phyloP scores from a whole-genome alignment of 2,329 filamentous ascomycete species.

The Hypomyces perniciosus region DNA sequence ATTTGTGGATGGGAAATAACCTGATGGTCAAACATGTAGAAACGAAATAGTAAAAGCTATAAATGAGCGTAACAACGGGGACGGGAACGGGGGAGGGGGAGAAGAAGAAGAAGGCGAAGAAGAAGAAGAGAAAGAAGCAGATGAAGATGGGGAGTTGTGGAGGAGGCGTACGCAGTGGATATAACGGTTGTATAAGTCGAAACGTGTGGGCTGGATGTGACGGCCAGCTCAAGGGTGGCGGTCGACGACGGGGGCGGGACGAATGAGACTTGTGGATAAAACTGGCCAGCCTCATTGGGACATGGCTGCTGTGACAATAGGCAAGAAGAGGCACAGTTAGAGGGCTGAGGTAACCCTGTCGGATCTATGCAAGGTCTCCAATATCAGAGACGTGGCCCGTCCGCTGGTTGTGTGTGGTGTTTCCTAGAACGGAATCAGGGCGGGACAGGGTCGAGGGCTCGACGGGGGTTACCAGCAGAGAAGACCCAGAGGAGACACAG shows the following conservation, averaged over 20 bases:
- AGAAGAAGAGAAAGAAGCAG: constrained; percentile 5
- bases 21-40: constrained; percentile 6
- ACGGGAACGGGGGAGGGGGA: constrained; percentile 1
- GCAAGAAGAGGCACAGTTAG: constrained; percentile 31
- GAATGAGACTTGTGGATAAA: constrained; percentile 36
- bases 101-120: constrained; percentile 1
- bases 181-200: constrained; percentile 28
- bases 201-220: constrained; percentile 38
- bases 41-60: constrained; percentile 9
- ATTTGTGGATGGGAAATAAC: constrained; percentile 8
- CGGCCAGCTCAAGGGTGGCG: constrained; percentile 39
- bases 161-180: constrained; percentile 22
- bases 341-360: constrained; percentile 23
- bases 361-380: constrained; percentile 11
- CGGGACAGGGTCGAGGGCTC: constrained; percentile 6
- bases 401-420: constrained; percentile 8
- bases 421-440: constrained; percentile 13
- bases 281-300: constrained; percentile 41
- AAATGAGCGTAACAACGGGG: constrained; percentile 8
- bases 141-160: constrained; percentile 11
- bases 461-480: constrained; percentile 5
- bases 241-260: constrained; percentile 34
- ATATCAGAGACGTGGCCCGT: constrained; percentile 11
- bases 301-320: constrained; percentile 28
- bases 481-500: constrained; percentile 8